Base-by-base conservation (phyloP, 768 basidiomycete genomes). In the Lyophyllum atratum region DNA sequence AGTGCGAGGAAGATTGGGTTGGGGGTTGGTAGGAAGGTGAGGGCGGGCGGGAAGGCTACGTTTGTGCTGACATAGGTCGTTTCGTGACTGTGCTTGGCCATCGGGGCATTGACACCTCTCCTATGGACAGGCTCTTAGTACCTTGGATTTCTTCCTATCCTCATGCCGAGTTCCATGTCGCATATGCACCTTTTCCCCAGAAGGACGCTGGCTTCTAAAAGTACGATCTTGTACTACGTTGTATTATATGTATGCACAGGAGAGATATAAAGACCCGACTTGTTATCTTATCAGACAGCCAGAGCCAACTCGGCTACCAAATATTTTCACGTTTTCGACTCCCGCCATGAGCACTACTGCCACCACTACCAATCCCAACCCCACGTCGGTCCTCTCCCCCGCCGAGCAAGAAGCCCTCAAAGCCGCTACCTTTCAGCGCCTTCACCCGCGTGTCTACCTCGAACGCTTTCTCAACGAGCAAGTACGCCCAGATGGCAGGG, bases 381-480 rank as follows among this genome's bases (percentile, higher is more conserved):
- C 15, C 28, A 26, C 31, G 26, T 25, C 52, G 21, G 22, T 47
- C 17, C 56, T 66, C 2, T 63, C 71, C 1, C 57, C 66, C 51
- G 67, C 70, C 24, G 74, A 74, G 43, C 64, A 68, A 46, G 75
- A 77, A 48, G 65, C 74, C 10, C 71, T 80, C 19, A 80, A 81
- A 63, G 81, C 80, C 0, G 70, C 78, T 4, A 85, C 88, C 29
- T 95, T 95, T 74, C 90, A 93, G 64, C 87, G 93, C 14, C 80
- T 99, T 0, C 94, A 98, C 65, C 96, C 97, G 1, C 83, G 83
- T 29, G 82, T 85, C 4, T 98, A 98, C 69, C 85, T 98, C 45
- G 87, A 93, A 63, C 82, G 90, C 7, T 98, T 97, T 66, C 74
- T 98, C 17, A 76, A 81, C 1, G 87, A 96, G 66, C 77, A 84